Conservation (phyloP, 208 protist genomes). For the Hexamita inflata region DNA sequence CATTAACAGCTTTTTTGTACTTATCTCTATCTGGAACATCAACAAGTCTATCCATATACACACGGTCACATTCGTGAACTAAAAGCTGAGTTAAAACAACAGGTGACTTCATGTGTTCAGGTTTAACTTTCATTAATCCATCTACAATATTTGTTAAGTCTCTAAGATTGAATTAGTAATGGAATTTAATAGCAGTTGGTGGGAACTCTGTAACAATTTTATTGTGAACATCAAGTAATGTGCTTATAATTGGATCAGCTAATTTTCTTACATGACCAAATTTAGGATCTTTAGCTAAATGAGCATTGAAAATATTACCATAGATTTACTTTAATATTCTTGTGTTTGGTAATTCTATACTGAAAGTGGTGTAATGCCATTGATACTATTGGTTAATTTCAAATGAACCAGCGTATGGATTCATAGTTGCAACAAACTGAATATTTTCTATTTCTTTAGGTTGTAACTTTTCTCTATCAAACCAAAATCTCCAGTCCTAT, state of each 20-base stretch:
- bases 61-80: constrained; percentile 79
- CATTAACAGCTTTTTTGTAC: constrained; percentile 58
- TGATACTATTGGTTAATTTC: constrained; percentile 78
- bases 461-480: constrained; percentile 74
- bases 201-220: constrained; percentile 67
- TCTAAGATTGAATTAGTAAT: constrained; percentile 94
- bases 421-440: constrained; percentile 84
- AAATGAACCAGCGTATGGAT: constrained; percentile 89
- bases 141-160: constrained; percentile 87
- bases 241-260: constrained; percentile 40
- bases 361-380: constrained; percentile 82
- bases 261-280: not conserved
- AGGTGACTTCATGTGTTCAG: constrained; percentile 56
- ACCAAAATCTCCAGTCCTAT: constrained; percentile 83
- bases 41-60: constrained; percentile 74
- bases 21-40: constrained; percentile 44
- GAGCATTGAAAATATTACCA: not conserved
- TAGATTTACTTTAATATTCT: constrained; percentile 57
- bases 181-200: constrained; percentile 91
- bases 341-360: constrained; percentile 71
- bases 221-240: constrained; percentile 53
- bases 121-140: constrained; percentile 45
- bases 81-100: constrained; percentile 69
- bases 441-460: constrained; percentile 77
- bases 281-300: not conserved